These are phyloP conservation scores for Arctium lappa DNA, from an alignment of 129 eudicot genomes.

Conservation along the genomic window DNA sequence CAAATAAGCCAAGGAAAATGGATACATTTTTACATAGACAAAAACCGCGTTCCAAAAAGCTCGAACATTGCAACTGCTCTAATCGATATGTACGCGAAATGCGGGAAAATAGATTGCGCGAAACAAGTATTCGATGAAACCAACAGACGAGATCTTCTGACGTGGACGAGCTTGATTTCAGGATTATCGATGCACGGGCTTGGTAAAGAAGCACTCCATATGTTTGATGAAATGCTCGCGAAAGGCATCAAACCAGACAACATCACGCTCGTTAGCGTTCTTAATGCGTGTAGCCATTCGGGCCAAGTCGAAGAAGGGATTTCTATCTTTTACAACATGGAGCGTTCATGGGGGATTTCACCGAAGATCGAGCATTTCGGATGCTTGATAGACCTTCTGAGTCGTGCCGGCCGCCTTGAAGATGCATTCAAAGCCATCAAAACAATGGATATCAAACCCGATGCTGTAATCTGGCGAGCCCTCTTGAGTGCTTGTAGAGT, in stretches of 20 bases:
- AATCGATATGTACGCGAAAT: slow-evolving; percentile 51
- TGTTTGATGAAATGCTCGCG: slow-evolving; percentile 38
- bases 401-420: slow-evolving; percentile 39
- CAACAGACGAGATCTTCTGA: slow-evolving; percentile 29
- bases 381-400: slow-evolving; percentile 51
- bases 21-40: slow-evolving; percentile 40
- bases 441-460: slow-evolving; percentile 38
- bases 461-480: slow-evolving; percentile 40
- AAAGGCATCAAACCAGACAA: slow-evolving; percentile 41
- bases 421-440: slow-evolving; percentile 37
- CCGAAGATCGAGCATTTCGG: slow-evolving; percentile 49
- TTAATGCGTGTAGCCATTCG: slow-evolving; percentile 52
- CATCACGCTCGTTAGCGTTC: slow-evolving; percentile 42
- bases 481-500: slow-evolving; percentile 44
- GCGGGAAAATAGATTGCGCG: slow-evolving; percentile 40
- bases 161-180: slow-evolving; percentile 47
- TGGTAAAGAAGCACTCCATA: slow-evolving; percentile 39
- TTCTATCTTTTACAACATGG: slow-evolving; percentile 31
- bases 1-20: slow-evolving; percentile 45
- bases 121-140: slow-evolving; percentile 31
- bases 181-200: slow-evolving; percentile 48
- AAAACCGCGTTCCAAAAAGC: slow-evolving; percentile 23
- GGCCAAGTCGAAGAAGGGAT: slow-evolving; percentile 37
- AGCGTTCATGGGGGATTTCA: slow-evolving; percentile 28
- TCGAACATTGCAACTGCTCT: slow-evolving; percentile 35